phyloP scores from a whole-genome alignment of 1,284 basidiomycete species.

The Cutaneotrichosporon cutaneum region DNA sequence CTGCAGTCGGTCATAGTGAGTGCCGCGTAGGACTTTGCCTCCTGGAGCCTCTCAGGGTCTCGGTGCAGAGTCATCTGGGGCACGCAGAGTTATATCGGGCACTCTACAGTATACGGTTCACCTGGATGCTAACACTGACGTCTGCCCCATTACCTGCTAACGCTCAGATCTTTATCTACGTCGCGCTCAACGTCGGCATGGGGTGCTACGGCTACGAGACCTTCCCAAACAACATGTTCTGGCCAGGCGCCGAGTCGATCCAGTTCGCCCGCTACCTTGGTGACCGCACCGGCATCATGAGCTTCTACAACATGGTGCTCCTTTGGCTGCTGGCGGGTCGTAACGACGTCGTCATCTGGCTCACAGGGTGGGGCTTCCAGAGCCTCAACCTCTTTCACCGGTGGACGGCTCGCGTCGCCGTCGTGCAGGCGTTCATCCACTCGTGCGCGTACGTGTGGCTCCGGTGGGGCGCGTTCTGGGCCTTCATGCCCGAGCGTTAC shows the following conservation, averaged over 20 bases:
- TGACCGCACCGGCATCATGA: conserved; percentile 38
- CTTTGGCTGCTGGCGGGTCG: conserved; percentile 34
- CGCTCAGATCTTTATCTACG: conserved; percentile 32
- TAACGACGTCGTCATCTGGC: conserved; percentile 40
- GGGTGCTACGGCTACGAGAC: conserved; percentile 57
- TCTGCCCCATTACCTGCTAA: neutral
- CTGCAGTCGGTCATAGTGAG: conserved; percentile 33
- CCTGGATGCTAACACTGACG: no score
- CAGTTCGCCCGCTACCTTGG: conserved; percentile 31
- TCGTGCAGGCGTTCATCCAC: conserved; percentile 34
- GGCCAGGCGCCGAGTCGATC: conserved; percentile 5
- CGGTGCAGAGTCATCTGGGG: no score
- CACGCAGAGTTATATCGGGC: no score
- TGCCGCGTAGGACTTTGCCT: neutral
- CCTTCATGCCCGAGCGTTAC: neutral
- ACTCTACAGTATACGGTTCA: no score
- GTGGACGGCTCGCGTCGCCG: conserved; percentile 31
- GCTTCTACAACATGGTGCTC: conserved; percentile 36
- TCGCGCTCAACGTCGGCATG: conserved; percentile 39
- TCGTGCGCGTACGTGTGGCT: conserved; percentile 14
- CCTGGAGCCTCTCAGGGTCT: no score
- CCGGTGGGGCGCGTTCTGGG: conserved; percentile 12
- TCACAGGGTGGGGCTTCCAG: conserved; percentile 38
- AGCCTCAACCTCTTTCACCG: conserved; percentile 40
- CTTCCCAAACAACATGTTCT: conserved; percentile 50